Evolutionary conservation across 345 rosid species (phyloP).

Genomic region (Moricandia moricandioides): DNA sequence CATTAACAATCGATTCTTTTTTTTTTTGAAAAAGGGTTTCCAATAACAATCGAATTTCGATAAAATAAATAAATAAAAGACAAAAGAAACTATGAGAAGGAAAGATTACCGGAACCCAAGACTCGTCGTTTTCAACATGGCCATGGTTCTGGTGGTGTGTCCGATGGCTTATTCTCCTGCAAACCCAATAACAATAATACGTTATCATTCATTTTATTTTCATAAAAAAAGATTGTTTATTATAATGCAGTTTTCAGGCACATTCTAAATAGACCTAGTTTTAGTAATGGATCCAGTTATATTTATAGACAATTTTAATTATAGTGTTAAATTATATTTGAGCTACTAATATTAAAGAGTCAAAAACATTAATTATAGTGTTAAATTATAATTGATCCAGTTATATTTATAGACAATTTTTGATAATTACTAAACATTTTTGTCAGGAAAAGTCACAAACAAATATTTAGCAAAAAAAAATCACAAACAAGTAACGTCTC

Average conservation of each 20-base stretch:
- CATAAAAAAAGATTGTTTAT: too few relatives aligned
- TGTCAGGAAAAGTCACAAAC: slow-evolving; percentile 5
- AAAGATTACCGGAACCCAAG: slow-evolving; percentile 70
- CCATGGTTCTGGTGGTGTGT: slow-evolving; percentile 92
- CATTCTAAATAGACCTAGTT: too few relatives aligned
- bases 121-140: slow-evolving; percentile 79
- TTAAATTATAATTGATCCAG: too few relatives aligned
- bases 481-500: neutral
- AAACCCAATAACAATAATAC: neutral
- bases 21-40: too few relatives aligned
- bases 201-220: neutral
- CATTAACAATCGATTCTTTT: neutral
- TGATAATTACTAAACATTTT: neutral
- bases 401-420: too few relatives aligned
- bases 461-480: too few relatives aligned
- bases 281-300: too few relatives aligned
- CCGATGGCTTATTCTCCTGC: slow-evolving; percentile 87
- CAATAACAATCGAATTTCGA: neutral
- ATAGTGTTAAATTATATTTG: too few relatives aligned
- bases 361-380: too few relatives aligned
- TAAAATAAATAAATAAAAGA: neutral
- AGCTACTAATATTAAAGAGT: too few relatives aligned
- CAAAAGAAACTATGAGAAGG: neutral
- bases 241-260: too few relatives aligned
- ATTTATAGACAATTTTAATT: too few relatives aligned